phyloP scores from a whole-genome alignment of 2,329 filamentous ascomycete genomes.

The Teratosphaeria viscida region DNA sequence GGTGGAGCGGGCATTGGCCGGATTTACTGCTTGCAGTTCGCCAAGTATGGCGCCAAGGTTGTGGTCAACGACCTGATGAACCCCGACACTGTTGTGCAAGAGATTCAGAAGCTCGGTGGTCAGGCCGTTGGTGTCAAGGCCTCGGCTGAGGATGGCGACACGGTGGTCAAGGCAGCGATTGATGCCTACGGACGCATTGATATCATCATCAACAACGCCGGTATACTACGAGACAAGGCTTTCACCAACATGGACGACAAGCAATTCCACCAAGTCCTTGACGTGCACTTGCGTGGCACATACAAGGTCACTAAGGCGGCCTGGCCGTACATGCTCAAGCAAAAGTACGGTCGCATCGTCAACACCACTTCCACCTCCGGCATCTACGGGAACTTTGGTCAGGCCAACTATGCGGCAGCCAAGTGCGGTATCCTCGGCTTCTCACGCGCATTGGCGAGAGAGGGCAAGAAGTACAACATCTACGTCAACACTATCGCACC shows the following conservation, averaged over 20 bases:
- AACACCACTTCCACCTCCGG: constrained; percentile 96
- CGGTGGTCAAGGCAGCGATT: constrained; percentile 84
- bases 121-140: constrained; percentile 89
- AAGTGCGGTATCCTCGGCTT: constrained; percentile 77
- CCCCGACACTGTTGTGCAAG: constrained; percentile 79
- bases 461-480: constrained; percentile 96
- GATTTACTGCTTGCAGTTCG: constrained; percentile 78
- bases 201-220: constrained; percentile 94
- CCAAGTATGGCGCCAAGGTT: constrained; percentile 70
- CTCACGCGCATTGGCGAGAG: constrained; percentile 81
- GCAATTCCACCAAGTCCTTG: constrained; percentile 83
- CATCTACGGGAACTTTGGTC: constrained; percentile 98
- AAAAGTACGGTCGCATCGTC: constrained; percentile 93
- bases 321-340: constrained; percentile 95
- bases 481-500: constrained; percentile 96
- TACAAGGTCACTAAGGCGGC: constrained; percentile 97
- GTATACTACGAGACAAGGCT: constrained; percentile 94
- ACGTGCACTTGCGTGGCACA: constrained; percentile 85
- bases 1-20: constrained; percentile 86
- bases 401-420: constrained; percentile 85
- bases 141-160: constrained; percentile 84
- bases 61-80: constrained; percentile 95
- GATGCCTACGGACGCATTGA: constrained; percentile 90
- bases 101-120: constrained; percentile 83
- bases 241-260: constrained; percentile 96